Percentiles rank a stretch among this genome's conserved stretches.
Evolutionary conservation across 1,139 yeast species (phyloP).

Genomic region (Candida albicans): DNA sequence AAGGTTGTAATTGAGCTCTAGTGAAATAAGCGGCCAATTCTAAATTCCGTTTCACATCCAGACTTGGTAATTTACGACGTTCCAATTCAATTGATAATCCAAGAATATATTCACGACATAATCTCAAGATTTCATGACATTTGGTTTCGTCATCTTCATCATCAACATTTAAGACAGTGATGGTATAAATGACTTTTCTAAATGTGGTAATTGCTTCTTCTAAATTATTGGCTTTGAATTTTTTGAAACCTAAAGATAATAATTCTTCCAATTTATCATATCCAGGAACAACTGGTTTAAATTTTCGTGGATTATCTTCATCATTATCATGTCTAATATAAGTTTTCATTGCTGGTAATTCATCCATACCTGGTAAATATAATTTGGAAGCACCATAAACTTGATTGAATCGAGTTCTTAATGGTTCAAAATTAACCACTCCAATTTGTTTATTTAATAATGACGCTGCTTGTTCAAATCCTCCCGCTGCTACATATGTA

Average conservation of each 20-base stretch:
- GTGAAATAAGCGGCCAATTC: slow-evolving; percentile 97
- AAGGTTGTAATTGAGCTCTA: slow-evolving; percentile 73
- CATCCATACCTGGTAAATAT: slow-evolving; percentile 70
- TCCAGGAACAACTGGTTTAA: slow-evolving; percentile 75
- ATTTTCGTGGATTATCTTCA: slow-evolving; percentile 55
- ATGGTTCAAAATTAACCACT: slow-evolving; percentile 80
- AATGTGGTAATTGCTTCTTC: slow-evolving; percentile 77
- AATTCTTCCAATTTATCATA: slow-evolving; percentile 63
- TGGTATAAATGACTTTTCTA: slow-evolving; percentile 75
- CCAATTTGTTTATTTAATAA: slow-evolving; percentile 89
- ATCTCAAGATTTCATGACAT: slow-evolving; percentile 67
- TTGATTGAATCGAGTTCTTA: slow-evolving; percentile 77
- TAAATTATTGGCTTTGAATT: slow-evolving; percentile 80
- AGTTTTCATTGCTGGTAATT: slow-evolving; percentile 65
- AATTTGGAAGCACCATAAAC: slow-evolving; percentile 80
- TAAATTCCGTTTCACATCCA: slow-evolving; percentile 77
- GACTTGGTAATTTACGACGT: slow-evolving; percentile 75
- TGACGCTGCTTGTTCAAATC: slow-evolving; percentile 94
- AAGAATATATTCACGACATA: slow-evolving; percentile 86
- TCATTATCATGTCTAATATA: slow-evolving; percentile 64
- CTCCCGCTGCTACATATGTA: slow-evolving; percentile 93
- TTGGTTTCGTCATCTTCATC: slow-evolving; percentile 74
- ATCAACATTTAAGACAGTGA: slow-evolving; percentile 70
- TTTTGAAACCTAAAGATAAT: slow-evolving; percentile 75
- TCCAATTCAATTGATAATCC: slow-evolving; percentile 88